phyloP scores from a whole-genome alignment of 345 rosid species.

The Sisymbrium irio region DNA sequence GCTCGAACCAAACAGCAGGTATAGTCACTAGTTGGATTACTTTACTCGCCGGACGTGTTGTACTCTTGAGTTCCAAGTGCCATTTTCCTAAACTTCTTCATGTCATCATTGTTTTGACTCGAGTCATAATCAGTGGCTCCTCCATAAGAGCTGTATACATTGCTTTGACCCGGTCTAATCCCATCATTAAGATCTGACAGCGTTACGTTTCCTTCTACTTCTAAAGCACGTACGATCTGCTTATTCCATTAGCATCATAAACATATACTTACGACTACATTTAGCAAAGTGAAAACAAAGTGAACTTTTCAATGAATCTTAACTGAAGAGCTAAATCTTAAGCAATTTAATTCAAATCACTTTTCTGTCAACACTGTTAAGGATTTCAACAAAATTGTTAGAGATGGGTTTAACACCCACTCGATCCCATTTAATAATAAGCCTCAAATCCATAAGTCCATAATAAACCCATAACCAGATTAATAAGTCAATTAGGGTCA shows the following conservation, averaged over 20 bases:
- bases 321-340: slow-evolving; percentile 48
- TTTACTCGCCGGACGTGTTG: slow-evolving; percentile 55
- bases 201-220: slow-evolving; percentile 74
- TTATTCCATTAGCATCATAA: not conserved
- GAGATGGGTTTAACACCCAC: too few relatives aligned
- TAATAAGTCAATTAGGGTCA: too few relatives aligned
- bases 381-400: too few relatives aligned
- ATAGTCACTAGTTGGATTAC: slow-evolving; percentile 63
- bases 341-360: too few relatives aligned
- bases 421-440: too few relatives aligned
- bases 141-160: slow-evolving; percentile 50
- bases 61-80: slow-evolving; percentile 67
- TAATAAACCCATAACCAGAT: too few relatives aligned
- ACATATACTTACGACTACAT: not conserved
- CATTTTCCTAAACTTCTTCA: slow-evolving; percentile 72
- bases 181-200: slow-evolving; percentile 71
- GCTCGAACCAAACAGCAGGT: slow-evolving; percentile 75
- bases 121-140: slow-evolving; percentile 75
- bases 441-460: too few relatives aligned
- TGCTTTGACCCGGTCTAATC: slow-evolving; percentile 70
- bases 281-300: too few relatives aligned
- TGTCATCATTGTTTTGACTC: slow-evolving; percentile 69
- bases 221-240: slow-evolving; percentile 80
- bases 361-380: too few relatives aligned
- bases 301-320: too few relatives aligned